Base-by-base conservation (phyloP, 805 yeast species). In the Wickerhamomyces sydowiorum region DNA sequence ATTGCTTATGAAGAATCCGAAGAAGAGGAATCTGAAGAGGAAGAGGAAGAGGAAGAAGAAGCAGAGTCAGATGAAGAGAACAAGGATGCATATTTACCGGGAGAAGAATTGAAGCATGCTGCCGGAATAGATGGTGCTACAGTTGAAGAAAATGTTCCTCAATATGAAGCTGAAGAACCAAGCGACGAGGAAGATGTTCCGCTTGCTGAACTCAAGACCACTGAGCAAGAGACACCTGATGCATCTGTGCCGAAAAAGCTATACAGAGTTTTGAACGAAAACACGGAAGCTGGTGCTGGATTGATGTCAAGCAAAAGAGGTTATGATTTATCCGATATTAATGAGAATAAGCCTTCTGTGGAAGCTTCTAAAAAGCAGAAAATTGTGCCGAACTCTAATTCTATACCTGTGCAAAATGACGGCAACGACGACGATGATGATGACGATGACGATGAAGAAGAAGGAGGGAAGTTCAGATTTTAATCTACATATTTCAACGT, bases 251-350 rank as follows among this genome's bases (percentile, higher is more conserved):
- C 34, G 6, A 50, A 50, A 31, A 51, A 56, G 7, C 47, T 67
- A 13, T 69, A 61, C 43, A 53, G 59, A 2, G 65, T 68, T 9
- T 46, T 69, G 18, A 53, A 62, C 21, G 39, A 35, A 15, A 28
- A 30, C 12, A 12, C 30, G 5, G 51, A 48, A 45, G 51, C 38
- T 12, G 45, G 35, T 7, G 42, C 45, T 5, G 43, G 45, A 24
- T 35, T 50, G 39, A 23, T 62, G 64, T 71, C 70, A 3, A 39
- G 60, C 6, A 62, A 59, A 20, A 21, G 36, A 5, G 40, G 42
- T 8, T 56, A 56, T 28, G 53, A 52, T 19, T 40, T 56, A 27
- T 51, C 57, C 51, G 27, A 51, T 54, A 7, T 64, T 66, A 23
- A 64, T 43, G 33, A 39, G 53, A 32, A 55, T 43, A 5, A 66